Base-by-base conservation (phyloP, 2,329 filamentous ascomycete genomes). In the Thyridium curvatum region DNA sequence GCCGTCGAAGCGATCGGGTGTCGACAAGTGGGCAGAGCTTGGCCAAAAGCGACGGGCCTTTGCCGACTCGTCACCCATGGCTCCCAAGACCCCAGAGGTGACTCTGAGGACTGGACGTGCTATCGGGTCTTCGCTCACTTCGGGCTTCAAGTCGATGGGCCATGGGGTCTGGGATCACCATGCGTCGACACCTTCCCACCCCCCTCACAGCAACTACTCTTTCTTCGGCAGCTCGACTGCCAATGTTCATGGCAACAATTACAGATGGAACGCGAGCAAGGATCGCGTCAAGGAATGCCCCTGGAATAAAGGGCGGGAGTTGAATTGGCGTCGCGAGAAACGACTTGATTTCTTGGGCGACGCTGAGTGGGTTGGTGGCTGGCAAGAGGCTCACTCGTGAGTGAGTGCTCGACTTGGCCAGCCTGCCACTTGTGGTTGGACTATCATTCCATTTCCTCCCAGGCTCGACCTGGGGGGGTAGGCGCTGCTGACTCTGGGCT, bases 341-440 rank as follows among this genome's bases (percentile, higher is more conserved):
- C 74, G 74, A 51, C 63, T 72, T 56, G 82, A 84, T 66, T 76
- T 86, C 61, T 26, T 26, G 21, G 82, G 82, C 57, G 85, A 91
- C 57, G 68, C 90, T 71, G 89, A 94, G 79, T 94, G 91, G 83
- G 87, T 95, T 80, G 89, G 89, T 72, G 87, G 86, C 68, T 94
- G 86, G 80, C 81, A 86, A 62, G 80, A 81, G 51, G 62, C 62
- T 55, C 60, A 64, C 48, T 68, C 61, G 51, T 62, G 49, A 41
- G 41, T 45, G 47, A 43, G 46, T 34, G 46, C 47, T 46, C n/a
- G n/a, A n/a, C n/a, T n/a, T 55, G 40, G 49, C 46, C 42, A 47
- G 61, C 53, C 60, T 58, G 69, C 61, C 77, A 78, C 74, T 80
- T 79, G 76, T 81, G 68, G 74, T 75, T 76, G 62, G 58, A 66